A percentile compares a stretch with the other conserved stretches of the same genome.
These are phyloP conservation scores for Trichoderma gamsii DNA, from an alignment of 495 filamentous ascomycete species.

Conservation along the genomic window DNA sequence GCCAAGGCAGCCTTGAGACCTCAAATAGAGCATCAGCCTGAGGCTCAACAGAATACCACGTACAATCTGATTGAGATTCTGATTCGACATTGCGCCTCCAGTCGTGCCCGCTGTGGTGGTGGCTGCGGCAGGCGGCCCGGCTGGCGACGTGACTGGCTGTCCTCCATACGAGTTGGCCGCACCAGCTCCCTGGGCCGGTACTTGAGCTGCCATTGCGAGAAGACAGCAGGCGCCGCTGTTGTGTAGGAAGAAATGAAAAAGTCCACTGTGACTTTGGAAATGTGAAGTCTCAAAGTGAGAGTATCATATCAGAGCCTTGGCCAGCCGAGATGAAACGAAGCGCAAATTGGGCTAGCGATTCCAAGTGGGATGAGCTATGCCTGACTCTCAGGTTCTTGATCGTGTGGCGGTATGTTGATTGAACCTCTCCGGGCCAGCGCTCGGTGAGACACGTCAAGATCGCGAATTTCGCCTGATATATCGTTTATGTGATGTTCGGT, in stretches of 20 bases:
- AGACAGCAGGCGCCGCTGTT: neutral
- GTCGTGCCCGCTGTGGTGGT: slow-evolving; percentile 23
- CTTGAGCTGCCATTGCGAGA: neutral
- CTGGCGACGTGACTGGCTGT: slow-evolving; percentile 3
- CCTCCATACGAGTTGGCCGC: slow-evolving; percentile 4
- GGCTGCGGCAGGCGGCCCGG: slow-evolving; percentile 19
- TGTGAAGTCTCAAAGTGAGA: neutral
- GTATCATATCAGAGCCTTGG: neutral
- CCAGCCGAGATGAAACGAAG: neutral
- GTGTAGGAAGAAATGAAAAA: neutral
- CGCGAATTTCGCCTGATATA: neutral
- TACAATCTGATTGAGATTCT: slow-evolving; percentile 95
- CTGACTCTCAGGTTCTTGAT: neutral
- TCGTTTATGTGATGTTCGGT: neutral
- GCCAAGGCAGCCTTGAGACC: neutral
- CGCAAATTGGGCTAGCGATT: neutral
- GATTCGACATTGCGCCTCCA: slow-evolving; percentile 42
- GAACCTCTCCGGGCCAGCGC: neutral
- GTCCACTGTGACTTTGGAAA: neutral
- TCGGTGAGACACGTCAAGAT: neutral
- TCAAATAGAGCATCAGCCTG: slow-evolving; percentile 18
- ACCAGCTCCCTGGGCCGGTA: neutral
- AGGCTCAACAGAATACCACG: slow-evolving; percentile 33
- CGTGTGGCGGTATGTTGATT: neutral
- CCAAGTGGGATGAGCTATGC: neutral